phyloP scores from a whole-genome alignment of 2,329 filamentous ascomycete genomes.

The Penicillium sp. region DNA sequence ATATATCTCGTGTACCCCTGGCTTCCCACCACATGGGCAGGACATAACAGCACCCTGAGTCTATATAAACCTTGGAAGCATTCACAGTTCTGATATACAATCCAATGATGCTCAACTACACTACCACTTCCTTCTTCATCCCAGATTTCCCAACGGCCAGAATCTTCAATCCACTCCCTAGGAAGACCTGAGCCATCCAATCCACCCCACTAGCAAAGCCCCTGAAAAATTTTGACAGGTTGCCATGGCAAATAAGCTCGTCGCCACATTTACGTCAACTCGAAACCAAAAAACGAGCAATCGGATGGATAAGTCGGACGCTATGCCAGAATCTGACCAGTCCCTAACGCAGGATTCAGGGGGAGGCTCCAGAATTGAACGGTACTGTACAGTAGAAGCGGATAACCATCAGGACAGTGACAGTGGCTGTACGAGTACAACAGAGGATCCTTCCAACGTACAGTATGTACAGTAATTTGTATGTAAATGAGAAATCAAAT shows the following conservation, averaged over 20 bases:
- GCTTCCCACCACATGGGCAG: conserved; percentile 1
- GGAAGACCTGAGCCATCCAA: not conserved
- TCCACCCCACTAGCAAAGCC: not conserved
- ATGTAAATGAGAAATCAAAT: not conserved
- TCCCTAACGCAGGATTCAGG: conserved; percentile 5
- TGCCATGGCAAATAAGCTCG: conserved; percentile 6
- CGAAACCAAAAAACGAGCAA: not conserved
- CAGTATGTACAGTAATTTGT: not conserved
- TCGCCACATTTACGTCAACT: not conserved
- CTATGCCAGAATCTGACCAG: not conserved
- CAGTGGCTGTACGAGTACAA: conserved; percentile 5
- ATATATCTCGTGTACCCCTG: conserved; percentile 6
- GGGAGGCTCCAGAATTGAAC: not conserved
- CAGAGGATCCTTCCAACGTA: not conserved
- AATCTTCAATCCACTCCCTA: not conserved
- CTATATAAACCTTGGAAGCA: not conserved
- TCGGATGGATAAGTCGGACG: not conserved
- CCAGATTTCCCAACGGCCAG: not conserved
- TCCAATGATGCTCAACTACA: not conserved
- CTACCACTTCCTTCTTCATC: not conserved
- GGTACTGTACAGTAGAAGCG: not conserved
- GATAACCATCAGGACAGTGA: not conserved
- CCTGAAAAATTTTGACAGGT: conserved; percentile 4
- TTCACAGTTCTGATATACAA: not conserved
- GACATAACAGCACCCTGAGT: not conserved